phyloP scores from a whole-genome alignment of 1,284 basidiomycete genomes.

The Sanghuangporus weigelae region DNA sequence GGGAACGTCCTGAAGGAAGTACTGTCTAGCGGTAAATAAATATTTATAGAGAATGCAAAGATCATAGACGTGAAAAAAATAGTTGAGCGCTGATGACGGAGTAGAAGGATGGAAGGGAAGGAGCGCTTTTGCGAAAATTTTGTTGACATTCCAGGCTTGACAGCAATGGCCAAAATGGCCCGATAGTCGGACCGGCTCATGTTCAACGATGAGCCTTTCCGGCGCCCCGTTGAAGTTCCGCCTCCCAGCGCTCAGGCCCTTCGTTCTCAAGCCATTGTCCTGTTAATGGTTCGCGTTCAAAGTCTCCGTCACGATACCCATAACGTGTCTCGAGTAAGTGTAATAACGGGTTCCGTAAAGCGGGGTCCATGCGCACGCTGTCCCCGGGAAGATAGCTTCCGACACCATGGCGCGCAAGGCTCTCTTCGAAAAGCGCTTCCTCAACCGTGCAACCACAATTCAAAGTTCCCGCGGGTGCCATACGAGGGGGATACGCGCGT shows the following conservation, averaged over 20 bases:
- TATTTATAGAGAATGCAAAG: conserved; percentile 2
- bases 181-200: not conserved
- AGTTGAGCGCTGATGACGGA: not conserved
- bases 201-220: conserved; percentile 8
- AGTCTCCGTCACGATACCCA: conserved; percentile 78
- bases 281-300: conserved; percentile 58
- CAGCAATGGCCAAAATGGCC: not conserved
- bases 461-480: conserved; percentile 67
- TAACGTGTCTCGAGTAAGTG: conserved; percentile 64
- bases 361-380: conserved; percentile 80
- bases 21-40: conserved; percentile 6
- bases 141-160: not conserved
- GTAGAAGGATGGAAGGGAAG: not conserved
- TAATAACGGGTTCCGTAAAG: conserved; percentile 70
- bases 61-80: not conserved
- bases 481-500: conserved; percentile 68
- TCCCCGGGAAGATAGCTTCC: conserved; percentile 80
- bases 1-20: not conserved
- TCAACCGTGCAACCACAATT: conserved; percentile 81
- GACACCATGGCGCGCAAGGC: conserved; percentile 66
- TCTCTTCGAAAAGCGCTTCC: conserved; percentile 80
- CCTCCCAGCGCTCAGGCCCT: conserved; percentile 57
- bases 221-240: conserved; percentile 20
- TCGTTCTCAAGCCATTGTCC: conserved; percentile 64
- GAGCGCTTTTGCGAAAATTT: not conserved